Evolutionary conservation across 2,329 filamentous ascomycete genomes (phyloP).

Genomic region (Colletotrichum spaethianum): DNA sequence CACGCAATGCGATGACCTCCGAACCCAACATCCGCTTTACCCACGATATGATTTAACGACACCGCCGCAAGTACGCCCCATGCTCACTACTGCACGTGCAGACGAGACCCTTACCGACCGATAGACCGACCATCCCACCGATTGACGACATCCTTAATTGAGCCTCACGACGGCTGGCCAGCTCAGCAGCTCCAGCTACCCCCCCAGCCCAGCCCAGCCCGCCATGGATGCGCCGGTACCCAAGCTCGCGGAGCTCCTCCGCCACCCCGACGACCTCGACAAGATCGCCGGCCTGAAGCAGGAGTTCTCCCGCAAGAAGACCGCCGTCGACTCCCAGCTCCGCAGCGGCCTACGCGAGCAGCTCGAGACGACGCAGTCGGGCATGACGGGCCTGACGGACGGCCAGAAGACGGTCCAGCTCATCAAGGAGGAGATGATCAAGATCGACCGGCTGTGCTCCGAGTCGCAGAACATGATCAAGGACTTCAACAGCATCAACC

Average conservation of each 20-base stretch:
- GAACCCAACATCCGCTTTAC: background rate
- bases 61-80: background rate
- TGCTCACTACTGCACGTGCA: constrained; percentile 1
- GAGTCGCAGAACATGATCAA: constrained; percentile 98
- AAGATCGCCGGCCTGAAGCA: constrained; percentile 92
- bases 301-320: constrained; percentile 96
- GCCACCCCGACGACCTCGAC: constrained; percentile 96
- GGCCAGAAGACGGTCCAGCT: constrained; percentile 92
- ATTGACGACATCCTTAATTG: constrained; percentile 1
- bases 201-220: constrained; percentile 20
- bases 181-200: background rate
- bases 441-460: constrained; percentile 96
- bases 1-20: constrained; percentile 27
- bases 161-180: background rate
- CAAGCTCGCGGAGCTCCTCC: constrained; percentile 92
- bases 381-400: constrained; percentile 90
- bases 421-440: constrained; percentile 99
- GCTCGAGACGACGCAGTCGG: constrained; percentile 92
- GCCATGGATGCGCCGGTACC: constrained; percentile 78
- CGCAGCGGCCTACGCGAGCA: constrained; percentile 91
- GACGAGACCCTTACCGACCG: background rate
- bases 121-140: background rate
- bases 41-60: constrained; percentile 17
- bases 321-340: constrained; percentile 90
- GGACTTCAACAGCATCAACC: constrained; percentile 94